These are phyloP conservation scores for Exsudoporus floridanus DNA, from an alignment of 1,284 basidiomycete genomes.

Conservation along the genomic window DNA sequence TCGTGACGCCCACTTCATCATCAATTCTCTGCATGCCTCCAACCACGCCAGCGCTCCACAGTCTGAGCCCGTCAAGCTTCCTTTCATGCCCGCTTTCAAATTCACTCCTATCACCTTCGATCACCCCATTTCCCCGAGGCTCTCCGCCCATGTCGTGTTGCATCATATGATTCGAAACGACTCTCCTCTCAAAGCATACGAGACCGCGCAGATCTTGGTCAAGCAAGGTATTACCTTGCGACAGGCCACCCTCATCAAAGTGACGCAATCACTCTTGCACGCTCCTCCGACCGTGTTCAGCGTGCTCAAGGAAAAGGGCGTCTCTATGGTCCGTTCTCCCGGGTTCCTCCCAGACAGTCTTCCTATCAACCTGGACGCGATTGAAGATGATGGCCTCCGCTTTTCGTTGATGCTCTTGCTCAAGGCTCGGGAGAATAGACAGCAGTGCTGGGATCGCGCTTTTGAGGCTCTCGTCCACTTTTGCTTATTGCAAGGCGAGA, in stretches of 20 bases:
- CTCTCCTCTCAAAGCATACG: constrained; percentile 46
- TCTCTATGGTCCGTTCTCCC: constrained; percentile 11
- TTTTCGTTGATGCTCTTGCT: constrained; percentile 54
- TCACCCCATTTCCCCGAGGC: constrained; percentile 50
- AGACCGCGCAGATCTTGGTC: constrained; percentile 53
- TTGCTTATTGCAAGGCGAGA: constrained; percentile 72
- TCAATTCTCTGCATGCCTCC: constrained; percentile 57
- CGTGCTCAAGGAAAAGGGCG: constrained; percentile 26
- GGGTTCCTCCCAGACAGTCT: constrained; percentile 9
- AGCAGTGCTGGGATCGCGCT: constrained; percentile 55
- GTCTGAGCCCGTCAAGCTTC: constrained; percentile 20
- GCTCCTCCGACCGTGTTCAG: constrained; percentile 32
- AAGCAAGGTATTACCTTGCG: constrained; percentile 49
- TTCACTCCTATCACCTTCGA: constrained; percentile 49
- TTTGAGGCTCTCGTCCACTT: constrained; percentile 59
- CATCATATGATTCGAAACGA: constrained; percentile 60
- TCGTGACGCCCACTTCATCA: constrained; percentile 52
- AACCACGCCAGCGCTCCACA: constrained; percentile 20
- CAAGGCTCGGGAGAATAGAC: constrained; percentile 53
- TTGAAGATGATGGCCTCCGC: constrained; percentile 40
- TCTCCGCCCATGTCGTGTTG: constrained; percentile 60
- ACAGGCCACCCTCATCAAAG: constrained; percentile 45
- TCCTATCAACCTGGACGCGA: constrained; percentile 27
- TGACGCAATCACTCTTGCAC: constrained; percentile 39
- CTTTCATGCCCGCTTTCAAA: constrained; percentile 34